Base-by-base conservation (phyloP, 2,329 filamentous ascomycete genomes). In the Fusarium guadeloupense region DNA sequence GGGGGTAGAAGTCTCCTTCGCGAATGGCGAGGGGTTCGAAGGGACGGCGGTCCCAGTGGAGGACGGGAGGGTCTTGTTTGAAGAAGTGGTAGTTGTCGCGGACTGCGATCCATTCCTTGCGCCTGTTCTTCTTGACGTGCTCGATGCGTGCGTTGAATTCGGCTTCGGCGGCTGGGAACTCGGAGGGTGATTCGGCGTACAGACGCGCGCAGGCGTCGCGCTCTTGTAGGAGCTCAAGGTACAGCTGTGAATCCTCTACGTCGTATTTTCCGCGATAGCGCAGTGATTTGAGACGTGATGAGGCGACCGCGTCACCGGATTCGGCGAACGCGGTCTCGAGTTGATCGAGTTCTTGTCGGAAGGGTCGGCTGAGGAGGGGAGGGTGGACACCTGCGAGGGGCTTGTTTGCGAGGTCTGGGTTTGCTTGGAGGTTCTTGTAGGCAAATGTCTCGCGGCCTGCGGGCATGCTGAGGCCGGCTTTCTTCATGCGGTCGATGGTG, bases 41-140 rank as follows among this genome's bases (percentile, higher is more conserved):
- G 3, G 79, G 76, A 14, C 93, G 86, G 2, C 83, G 81, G 73
- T 96, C 92, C 86, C 88, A 93, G 21, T 80, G 68, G 4, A 94
- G 73, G 1, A 81, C 67, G 0, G 86, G 83, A 2, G 81, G 78
- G 1, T 79, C 66, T 72, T 82, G 78, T 43, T 76, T 72, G 67
- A 82, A 79, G 14, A 83, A 63, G 61, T 84, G 82, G 38, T 81
- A 72, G 68, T 87, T 85, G 66, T 90, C 87, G 25, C 79, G 76
- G 41, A 76, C 67, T 25, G 76, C 71, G 19, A 69, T 53, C 66
- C 80, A 80, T 49, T 79, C 75, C 26, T 71, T 71, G 21, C 68
- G 62, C 9, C 65, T 54, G 66, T 71, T 74, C 52, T 72, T 73
- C 49, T 75, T 71, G 33, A 77, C 54, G 26, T 60, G 60, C 28